Evolutionary conservation across 2,329 filamentous ascomycete genomes (phyloP).

Genomic region (Fusarium mexicanum): DNA sequence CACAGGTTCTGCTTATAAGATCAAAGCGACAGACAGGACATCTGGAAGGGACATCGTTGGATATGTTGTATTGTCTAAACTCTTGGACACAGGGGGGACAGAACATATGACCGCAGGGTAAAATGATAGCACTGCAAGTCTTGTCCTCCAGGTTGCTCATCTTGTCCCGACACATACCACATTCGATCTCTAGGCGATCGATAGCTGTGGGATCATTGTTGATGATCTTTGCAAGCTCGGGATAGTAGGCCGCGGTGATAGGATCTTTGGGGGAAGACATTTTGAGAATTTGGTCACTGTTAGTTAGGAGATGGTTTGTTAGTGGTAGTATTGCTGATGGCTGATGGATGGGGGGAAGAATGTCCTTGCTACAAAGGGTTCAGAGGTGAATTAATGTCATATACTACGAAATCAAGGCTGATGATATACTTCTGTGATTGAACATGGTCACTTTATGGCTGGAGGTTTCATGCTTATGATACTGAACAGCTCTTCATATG

Average conservation of each 20-base stretch:
- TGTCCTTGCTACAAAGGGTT: rapidly evolving
- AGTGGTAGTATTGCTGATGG: not conserved
- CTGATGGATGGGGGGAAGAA: not conserved
- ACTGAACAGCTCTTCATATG: not conserved
- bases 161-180: slow-evolving; percentile 1
- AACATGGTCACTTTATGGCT: not conserved
- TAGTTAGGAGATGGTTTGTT: too few species aligned
- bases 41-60: too few species aligned
- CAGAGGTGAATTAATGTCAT: not conserved
- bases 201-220: not conserved
- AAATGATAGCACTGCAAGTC: not conserved
- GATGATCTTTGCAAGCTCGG: not conserved
- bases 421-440: rapidly evolving
- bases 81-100: not conserved
- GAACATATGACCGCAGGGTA: slow-evolving; percentile 18
- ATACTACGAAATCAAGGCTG: not conserved
- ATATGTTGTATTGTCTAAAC: not conserved
- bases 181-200: not conserved
- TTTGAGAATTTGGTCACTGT: not conserved
- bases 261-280: not conserved
- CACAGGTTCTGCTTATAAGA: not conserved
- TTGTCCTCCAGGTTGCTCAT: not conserved
- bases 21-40: not conserved
- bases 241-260: not conserved
- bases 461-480: not conserved